Percentiles rank a stretch among this genome's conserved stretches.
Conservation (phyloP, 768 basidiomycete genomes). For the Cantharellus cinnabarinus region DNA sequence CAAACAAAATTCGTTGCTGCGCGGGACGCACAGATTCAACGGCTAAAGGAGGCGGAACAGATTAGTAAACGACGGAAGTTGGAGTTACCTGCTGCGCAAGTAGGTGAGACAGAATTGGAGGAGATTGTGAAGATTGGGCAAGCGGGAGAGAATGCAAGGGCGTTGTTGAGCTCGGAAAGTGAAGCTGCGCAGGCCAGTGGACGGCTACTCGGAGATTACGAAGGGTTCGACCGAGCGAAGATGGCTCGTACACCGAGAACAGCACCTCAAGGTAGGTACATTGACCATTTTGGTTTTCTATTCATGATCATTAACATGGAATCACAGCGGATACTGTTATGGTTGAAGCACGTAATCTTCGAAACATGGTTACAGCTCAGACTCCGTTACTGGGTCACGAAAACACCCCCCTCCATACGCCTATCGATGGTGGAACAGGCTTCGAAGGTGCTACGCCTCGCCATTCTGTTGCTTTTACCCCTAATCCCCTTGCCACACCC, state of each 20-base stretch:
- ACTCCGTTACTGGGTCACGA: constrained; percentile 93
- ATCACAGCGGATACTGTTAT: constrained; percentile 79
- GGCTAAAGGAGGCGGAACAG: constrained; percentile 91
- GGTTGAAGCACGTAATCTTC: constrained; percentile 85
- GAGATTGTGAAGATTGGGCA: constrained; percentile 98
- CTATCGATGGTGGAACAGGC: constrained; percentile 63
- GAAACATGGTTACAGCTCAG: constrained; percentile 81
- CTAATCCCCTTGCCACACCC: constrained; percentile 89
- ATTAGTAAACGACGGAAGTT: constrained; percentile 76
- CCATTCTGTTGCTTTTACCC: constrained; percentile 77
- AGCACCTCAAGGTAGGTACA: constrained; percentile 66
- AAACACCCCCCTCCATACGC: constrained; percentile 78
- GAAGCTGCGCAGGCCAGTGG: constrained; percentile 53
- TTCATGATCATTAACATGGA: constrained; percentile 5
- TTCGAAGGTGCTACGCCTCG: constrained; percentile 93
- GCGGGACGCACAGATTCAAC: constrained; percentile 92
- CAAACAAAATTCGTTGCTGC: constrained; percentile 92
- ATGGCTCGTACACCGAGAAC: constrained; percentile 93
- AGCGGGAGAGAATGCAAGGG: constrained; percentile 73
- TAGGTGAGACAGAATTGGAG: constrained; percentile 84
- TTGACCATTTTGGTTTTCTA: constrained; percentile 1
- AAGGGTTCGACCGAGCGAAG: constrained; percentile 65
- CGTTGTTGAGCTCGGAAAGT: constrained; percentile 59
- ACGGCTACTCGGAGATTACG: constrained; percentile 80
- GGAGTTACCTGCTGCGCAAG: constrained; percentile 71